Evolutionary conservation across 2,329 filamentous ascomycete species (phyloP).

Genomic region (Emmonsia crescens): DNA sequence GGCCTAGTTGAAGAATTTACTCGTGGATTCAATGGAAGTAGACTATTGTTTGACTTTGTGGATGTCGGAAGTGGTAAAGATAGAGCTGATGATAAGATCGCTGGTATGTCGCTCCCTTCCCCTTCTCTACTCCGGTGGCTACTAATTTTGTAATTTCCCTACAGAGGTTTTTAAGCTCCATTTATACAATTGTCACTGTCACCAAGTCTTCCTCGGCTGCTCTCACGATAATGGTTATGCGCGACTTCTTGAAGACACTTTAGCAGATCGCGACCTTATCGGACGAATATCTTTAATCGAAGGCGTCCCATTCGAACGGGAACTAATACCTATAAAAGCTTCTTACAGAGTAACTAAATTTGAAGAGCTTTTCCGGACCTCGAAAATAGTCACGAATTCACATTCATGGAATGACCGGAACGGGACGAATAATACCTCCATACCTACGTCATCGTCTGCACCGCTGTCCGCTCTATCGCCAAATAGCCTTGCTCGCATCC

Average conservation of each 20-base stretch:
- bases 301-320: slow-evolving; percentile 45
- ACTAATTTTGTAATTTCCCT: slow-evolving; percentile 2
- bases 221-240: slow-evolving; percentile 47
- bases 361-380: slow-evolving; percentile 42
- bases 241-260: slow-evolving; percentile 40
- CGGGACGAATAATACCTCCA: slow-evolving; percentile 6
- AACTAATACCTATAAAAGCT: slow-evolving; percentile 38
- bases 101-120: slow-evolving; percentile 24
- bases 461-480: slow-evolving; percentile 27
- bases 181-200: slow-evolving; percentile 49
- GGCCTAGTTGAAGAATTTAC: slow-evolving; percentile 41
- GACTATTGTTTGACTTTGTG: slow-evolving; percentile 41
- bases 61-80: slow-evolving; percentile 38
- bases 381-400: slow-evolving; percentile 34
- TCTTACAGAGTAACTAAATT: slow-evolving; percentile 42
- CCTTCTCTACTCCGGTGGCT: neutral
- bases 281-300: slow-evolving; percentile 46
- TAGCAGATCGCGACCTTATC: slow-evolving; percentile 34
- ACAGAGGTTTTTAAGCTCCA: slow-evolving; percentile 45
- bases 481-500: slow-evolving; percentile 25
- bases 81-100: slow-evolving; percentile 39
- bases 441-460: slow-evolving; percentile 17
- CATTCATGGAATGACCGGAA: slow-evolving; percentile 12
- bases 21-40: slow-evolving; percentile 44
- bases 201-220: slow-evolving; percentile 50